Evolutionary conservation across 257 asterid genomes (phyloP).

Genomic region (Solanum lignicaule): DNA sequence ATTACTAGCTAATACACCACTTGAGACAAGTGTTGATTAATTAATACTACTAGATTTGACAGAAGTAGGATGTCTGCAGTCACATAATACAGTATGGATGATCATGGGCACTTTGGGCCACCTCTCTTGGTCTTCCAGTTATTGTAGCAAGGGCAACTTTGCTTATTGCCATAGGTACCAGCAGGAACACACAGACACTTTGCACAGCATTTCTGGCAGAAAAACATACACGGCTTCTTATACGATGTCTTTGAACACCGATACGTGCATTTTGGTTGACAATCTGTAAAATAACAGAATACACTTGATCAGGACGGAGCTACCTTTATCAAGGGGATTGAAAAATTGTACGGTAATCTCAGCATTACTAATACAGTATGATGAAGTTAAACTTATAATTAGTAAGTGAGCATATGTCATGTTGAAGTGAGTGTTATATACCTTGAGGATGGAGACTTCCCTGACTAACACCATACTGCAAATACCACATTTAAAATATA

Average conservation of each 20-base stretch:
- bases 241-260: not conserved
- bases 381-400: not conserved
- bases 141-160: slow-evolving; percentile 6
- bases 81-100: not conserved
- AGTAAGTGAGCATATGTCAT: not conserved
- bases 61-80: not conserved
- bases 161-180: slow-evolving; percentile 4
- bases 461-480: slow-evolving; percentile 3
- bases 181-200: slow-evolving; percentile 3
- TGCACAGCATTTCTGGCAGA: slow-evolving; percentile 2
- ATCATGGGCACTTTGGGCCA: slow-evolving; percentile 8
- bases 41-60: not conserved
- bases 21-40: not conserved
- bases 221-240: slow-evolving; percentile 3
- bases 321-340: not conserved
- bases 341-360: not conserved
- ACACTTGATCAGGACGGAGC: not conserved
- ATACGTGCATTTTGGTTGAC: not conserved
- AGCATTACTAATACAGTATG: not conserved
- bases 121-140: slow-evolving; percentile 9
- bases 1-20: not conserved
- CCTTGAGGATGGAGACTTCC: slow-evolving; percentile 3
- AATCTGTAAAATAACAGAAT: not conserved
- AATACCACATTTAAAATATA: not conserved
- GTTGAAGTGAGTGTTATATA: not conserved